Conservation (phyloP, 768 basidiomycete genomes). For the Mycena floridula region DNA sequence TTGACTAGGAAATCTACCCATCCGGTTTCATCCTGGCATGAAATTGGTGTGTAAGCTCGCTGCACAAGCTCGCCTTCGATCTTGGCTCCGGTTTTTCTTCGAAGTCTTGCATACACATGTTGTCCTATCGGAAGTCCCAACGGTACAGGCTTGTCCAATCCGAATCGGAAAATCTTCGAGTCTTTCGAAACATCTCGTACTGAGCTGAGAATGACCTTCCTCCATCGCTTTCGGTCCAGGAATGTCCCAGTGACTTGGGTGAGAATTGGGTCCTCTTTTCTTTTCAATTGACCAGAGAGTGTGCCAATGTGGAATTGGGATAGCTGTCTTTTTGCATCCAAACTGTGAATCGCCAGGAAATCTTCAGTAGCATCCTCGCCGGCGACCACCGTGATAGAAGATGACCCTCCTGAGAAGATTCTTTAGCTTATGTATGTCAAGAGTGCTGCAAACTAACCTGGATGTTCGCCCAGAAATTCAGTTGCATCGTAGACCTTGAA, state of each 20-base stretch:
- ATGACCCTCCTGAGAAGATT: no score
- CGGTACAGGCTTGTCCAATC: conserved; percentile 27
- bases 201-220: conserved; percentile 29
- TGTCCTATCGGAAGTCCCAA: conserved; percentile 56
- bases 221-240: conserved; percentile 45
- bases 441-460: no score
- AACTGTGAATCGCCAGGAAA: conserved; percentile 58
- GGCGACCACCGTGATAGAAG: conserved; percentile 48
- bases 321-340: conserved; percentile 34
- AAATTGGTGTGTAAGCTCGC: conserved; percentile 58
- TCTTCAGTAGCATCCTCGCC: conserved; percentile 60
- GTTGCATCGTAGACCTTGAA: conserved; percentile 45
- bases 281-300: conserved; percentile 16
- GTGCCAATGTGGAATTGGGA: conserved; percentile 44
- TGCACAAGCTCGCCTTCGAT: conserved; percentile 40
- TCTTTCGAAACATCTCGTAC: conserved; percentile 40
- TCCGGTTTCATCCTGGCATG: conserved; percentile 31
- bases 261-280: background rate
- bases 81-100: conserved; percentile 13
- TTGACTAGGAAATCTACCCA: conserved; percentile 51
- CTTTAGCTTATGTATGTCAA: no score
- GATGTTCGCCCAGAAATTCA: conserved; percentile 46
- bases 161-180: conserved; percentile 44
- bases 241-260: conserved; percentile 21
- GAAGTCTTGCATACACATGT: conserved; percentile 49